A percentile compares a stretch with the other conserved stretches of the same genome.
phyloP scores from a whole-genome alignment of 1,284 basidiomycete genomes.

The Pyrrhoderma noxium region DNA sequence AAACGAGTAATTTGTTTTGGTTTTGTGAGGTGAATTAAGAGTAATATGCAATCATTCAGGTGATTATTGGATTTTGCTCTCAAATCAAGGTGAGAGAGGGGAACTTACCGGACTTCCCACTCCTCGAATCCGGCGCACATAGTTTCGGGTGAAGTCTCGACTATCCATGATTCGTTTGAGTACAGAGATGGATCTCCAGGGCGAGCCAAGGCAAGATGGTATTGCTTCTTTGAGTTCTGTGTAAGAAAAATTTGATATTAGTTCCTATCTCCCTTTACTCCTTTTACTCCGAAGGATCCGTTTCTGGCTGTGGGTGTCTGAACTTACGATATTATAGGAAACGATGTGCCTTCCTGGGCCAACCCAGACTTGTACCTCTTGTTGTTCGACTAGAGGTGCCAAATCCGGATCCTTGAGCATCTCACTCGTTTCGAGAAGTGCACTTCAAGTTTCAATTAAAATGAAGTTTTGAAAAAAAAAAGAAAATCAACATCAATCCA shows the following conservation, averaged over 20 bases:
- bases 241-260: background rate
- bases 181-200: constrained; percentile 17
- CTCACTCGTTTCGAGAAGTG: constrained; percentile 38
- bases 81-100: background rate
- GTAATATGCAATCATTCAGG: no score
- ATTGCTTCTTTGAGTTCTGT: constrained; percentile 20
- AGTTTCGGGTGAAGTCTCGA: constrained; percentile 19
- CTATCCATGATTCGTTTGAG: constrained; percentile 21
- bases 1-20: no score
- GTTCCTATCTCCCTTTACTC: no score
- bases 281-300: no score
- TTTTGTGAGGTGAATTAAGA: no score
- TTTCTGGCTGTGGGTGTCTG: no score
- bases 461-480: no score
- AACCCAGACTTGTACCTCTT: constrained; percentile 27
- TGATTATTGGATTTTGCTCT: no score
- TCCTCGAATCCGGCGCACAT: constrained; percentile 22
- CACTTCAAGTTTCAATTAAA: constrained; percentile 38
- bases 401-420: constrained; percentile 46
- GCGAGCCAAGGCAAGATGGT: constrained; percentile 21
- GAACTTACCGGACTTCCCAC: constrained; percentile 21
- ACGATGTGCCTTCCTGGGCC: constrained; percentile 26
- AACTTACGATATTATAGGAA: constrained; percentile 26
- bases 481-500: no score
- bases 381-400: constrained; percentile 22